These are phyloP conservation scores for Debaryomyces maramus DNA, from an alignment of 805 yeast genomes.

Conservation along the genomic window DNA sequence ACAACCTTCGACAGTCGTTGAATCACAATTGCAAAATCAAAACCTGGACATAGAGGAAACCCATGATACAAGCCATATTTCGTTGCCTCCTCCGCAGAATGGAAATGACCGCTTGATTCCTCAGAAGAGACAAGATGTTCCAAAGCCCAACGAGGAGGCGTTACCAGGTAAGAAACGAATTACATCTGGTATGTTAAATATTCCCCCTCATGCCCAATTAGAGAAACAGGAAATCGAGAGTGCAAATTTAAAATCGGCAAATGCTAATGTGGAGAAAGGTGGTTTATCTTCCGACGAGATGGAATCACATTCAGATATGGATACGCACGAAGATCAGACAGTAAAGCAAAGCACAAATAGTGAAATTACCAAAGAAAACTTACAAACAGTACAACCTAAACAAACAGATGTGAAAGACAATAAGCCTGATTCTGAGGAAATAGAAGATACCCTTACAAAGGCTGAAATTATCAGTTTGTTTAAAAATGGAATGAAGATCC, in stretches of 20 bases:
- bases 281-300: neutral
- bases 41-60: slow-evolving; percentile 3
- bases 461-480: slow-evolving; percentile 21
- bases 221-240: slow-evolving; percentile 19
- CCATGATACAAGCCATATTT: slow-evolving; percentile 23
- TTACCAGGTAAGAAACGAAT: slow-evolving; percentile 24
- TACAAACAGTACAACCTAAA: neutral
- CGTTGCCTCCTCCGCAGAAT: slow-evolving; percentile 38
- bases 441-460: slow-evolving; percentile 10
- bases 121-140: slow-evolving; percentile 18
- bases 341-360: neutral
- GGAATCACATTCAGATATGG: neutral
- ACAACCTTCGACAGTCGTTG: slow-evolving; percentile 7
- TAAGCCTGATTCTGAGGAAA: neutral
- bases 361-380: neutral
- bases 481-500: slow-evolving; percentile 19
- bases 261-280: slow-evolving; percentile 4
- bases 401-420: neutral
- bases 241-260: neutral
- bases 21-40: slow-evolving; percentile 1
- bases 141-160: slow-evolving; percentile 2
- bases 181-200: slow-evolving; percentile 43
- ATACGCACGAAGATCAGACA: neutral
- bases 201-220: slow-evolving; percentile 32
- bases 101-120: slow-evolving; percentile 27